Evolutionary conservation across 192 early-diverging fungal species (phyloP).

Genomic region (Haplosporangium gracile): DNA sequence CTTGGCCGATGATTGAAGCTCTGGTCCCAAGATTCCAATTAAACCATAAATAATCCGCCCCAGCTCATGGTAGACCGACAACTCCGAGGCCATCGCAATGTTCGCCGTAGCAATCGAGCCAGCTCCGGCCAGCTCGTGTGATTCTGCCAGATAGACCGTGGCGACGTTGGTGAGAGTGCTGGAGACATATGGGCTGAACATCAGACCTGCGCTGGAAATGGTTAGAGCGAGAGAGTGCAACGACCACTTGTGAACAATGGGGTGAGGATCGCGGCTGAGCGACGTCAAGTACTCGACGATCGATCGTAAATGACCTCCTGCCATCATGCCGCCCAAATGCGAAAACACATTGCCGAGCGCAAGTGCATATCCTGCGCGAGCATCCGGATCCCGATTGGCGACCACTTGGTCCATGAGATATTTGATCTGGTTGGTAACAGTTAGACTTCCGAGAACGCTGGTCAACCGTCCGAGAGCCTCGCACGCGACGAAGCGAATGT

Average conservation of each 20-base stretch:
- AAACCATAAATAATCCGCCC: slow-evolving; percentile 92
- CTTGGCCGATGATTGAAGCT: slow-evolving; percentile 79
- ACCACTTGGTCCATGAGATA: slow-evolving; percentile 89
- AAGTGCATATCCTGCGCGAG: slow-evolving; percentile 91
- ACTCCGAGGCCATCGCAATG: slow-evolving; percentile 68
- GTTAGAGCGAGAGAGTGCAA: slow-evolving; percentile 86
- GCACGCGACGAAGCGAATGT: slow-evolving; percentile 81
- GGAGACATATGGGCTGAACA: slow-evolving; percentile 92
- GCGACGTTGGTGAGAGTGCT: slow-evolving; percentile 88
- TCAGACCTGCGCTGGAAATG: slow-evolving; percentile 88
- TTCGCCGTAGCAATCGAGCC: slow-evolving; percentile 74
- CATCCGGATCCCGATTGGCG: slow-evolving; percentile 92
- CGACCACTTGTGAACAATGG: slow-evolving; percentile 95
- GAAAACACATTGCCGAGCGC: slow-evolving; percentile 92
- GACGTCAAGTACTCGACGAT: slow-evolving; percentile 92
- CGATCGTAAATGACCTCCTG: slow-evolving; percentile 84
- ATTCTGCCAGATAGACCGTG: slow-evolving; percentile 91
- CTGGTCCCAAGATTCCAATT: slow-evolving; percentile 92
- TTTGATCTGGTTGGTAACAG: slow-evolving; percentile 81
- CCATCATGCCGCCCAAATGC: slow-evolving; percentile 91
- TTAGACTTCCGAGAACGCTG: slow-evolving; percentile 71
- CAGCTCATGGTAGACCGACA: slow-evolving; percentile 77
- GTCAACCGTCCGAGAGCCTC: slow-evolving; percentile 88
- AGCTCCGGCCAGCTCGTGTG: slow-evolving; percentile 79
- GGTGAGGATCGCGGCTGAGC: slow-evolving; percentile 92